phyloP scores from a whole-genome alignment of 768 basidiomycete species.

The Pleurotus sapidus region DNA sequence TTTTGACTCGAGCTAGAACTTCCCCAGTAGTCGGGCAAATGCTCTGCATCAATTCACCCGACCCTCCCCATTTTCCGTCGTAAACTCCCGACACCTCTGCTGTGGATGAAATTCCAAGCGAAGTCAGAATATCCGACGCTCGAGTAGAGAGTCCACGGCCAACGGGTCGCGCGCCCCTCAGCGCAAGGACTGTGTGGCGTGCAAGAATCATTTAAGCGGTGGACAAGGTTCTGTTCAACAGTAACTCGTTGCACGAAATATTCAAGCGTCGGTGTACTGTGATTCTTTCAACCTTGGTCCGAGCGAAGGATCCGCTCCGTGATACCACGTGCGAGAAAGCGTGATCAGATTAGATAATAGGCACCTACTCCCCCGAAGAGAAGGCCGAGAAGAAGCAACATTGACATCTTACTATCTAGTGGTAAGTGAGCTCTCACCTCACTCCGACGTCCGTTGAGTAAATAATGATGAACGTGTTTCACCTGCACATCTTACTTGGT shows the following conservation, averaged over 20 bases:
- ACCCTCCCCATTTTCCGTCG: slow-evolving; percentile 79
- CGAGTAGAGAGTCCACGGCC: slow-evolving; percentile 61
- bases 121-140: slow-evolving; percentile 64
- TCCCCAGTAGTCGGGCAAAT: slow-evolving; percentile 89
- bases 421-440: too few species aligned
- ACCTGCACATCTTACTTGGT: too few species aligned
- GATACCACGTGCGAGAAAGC: not conserved
- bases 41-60: slow-evolving; percentile 67
- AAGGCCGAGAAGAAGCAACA: too few species aligned
- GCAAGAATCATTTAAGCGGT: slow-evolving; percentile 22
- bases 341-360: too few species aligned
- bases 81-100: slow-evolving; percentile 72
- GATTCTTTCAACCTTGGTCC: not conserved
- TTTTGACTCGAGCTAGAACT: slow-evolving; percentile 68
- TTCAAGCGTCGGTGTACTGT: slow-evolving; percentile 11
- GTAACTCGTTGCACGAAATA: not conserved
- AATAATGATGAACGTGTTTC: too few species aligned
- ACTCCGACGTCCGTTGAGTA: too few species aligned
- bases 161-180: slow-evolving; percentile 13
- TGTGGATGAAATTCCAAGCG: slow-evolving; percentile 58
- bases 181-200: slow-evolving; percentile 18
- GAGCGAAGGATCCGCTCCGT: slow-evolving; percentile 2
- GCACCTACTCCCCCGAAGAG: too few species aligned
- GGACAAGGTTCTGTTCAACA: not conserved
- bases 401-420: too few species aligned